Conservation (phyloP, 768 basidiomycete genomes). For the Mycena vitilis region DNA sequence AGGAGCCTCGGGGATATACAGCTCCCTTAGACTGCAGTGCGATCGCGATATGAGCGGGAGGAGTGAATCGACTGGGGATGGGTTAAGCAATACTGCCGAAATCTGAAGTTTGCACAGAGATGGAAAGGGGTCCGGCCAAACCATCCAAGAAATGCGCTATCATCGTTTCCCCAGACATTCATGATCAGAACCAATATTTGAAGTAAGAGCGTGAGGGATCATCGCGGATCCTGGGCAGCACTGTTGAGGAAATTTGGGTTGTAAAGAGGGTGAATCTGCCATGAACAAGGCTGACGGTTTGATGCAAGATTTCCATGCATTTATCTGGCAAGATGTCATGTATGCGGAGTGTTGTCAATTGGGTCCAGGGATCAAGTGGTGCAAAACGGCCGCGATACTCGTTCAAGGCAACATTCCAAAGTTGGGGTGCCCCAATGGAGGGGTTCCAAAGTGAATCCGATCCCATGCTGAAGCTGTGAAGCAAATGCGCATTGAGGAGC, state of each 20-base stretch:
- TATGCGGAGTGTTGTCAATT: neutral
- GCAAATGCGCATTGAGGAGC: neutral
- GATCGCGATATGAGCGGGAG: neutral
- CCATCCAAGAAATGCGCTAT: neutral
- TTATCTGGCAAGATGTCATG: neutral
- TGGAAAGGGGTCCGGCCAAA: neutral
- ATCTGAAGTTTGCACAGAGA: neutral
- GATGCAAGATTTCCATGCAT: neutral
- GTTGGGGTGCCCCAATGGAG: neutral
- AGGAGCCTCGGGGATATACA: neutral
- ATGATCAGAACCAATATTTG: neutral
- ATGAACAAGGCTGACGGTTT: neutral
- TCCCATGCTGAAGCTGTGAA: neutral
- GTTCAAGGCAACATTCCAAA: neutral
- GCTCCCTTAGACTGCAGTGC: neutral
- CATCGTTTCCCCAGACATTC: too few species aligned
- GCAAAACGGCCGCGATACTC: neutral
- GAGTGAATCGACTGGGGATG: neutral
- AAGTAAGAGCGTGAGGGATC: neutral
- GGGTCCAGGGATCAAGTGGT: neutral
- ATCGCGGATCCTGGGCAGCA: too few species aligned
- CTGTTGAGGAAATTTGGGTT: neutral
- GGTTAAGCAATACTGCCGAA: neutral
- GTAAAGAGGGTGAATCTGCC: neutral
- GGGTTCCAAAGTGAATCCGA: too few species aligned